Percentiles rank a stretch among this genome's conserved stretches.
phyloP scores from a whole-genome alignment of 352 stramenopile species.

The Pseudoperonospora humuli region DNA sequence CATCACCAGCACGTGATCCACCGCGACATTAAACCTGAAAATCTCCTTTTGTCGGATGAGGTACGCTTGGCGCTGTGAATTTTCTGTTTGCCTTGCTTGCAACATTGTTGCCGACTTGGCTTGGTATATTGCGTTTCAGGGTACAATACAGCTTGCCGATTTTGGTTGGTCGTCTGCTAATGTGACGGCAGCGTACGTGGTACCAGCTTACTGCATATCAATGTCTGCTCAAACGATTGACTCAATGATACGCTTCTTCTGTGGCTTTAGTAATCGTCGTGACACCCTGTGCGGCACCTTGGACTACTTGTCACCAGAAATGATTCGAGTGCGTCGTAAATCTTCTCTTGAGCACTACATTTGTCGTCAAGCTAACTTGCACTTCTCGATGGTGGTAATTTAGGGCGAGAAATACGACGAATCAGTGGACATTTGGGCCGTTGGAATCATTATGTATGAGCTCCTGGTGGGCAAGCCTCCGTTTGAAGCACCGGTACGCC shows the following conservation, averaged over 20 bases:
- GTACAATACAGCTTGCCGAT: conserved; percentile 97
- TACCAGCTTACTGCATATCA: not conserved
- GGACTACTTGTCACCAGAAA: conserved; percentile 99
- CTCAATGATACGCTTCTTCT: not conserved
- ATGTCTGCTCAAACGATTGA: not conserved
- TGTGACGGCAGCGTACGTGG: conserved; percentile 59
- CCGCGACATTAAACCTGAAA: conserved; percentile 95
- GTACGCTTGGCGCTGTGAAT: conserved; percentile 12
- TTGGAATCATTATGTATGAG: conserved; percentile 98
- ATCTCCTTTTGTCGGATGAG: conserved; percentile 82
- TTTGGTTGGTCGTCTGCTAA: conserved; percentile 98
- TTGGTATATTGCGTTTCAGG: conserved; percentile 17
- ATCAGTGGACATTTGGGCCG: conserved; percentile 98
- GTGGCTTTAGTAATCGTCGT: conserved; percentile 59
- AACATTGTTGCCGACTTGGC: conserved; percentile 1
- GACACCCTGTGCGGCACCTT: conserved; percentile 98
- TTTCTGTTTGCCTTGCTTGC: not conserved
- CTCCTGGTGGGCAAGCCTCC: conserved; percentile 95
- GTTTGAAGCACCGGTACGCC: conserved; percentile 90
- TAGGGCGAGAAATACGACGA: conserved; percentile 95
- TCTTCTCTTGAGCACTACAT: not conserved
- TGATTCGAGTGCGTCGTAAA: conserved; percentile 86
- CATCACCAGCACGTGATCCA: conserved; percentile 87
- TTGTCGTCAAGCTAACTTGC: not conserved
- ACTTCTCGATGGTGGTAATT: not conserved